Conservation (phyloP, 768 basidiomycete species). For the Boletus huronensis region DNA sequence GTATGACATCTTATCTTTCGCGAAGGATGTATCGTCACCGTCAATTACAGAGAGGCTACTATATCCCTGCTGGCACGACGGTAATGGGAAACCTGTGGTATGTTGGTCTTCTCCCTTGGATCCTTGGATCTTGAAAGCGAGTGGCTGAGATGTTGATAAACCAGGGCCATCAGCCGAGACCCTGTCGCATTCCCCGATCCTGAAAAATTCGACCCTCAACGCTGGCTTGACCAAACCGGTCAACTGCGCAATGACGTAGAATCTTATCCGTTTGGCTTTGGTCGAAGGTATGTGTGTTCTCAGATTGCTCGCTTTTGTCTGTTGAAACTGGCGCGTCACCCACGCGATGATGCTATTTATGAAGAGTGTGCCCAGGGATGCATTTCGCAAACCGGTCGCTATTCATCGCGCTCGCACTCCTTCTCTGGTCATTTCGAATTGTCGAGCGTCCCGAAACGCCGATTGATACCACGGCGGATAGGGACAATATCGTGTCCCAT, state of each 20-base stretch:
- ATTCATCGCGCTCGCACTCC: slow-evolving; percentile 55
- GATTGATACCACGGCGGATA: slow-evolving; percentile 52
- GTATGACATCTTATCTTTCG: slow-evolving; percentile 24
- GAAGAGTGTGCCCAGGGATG: slow-evolving; percentile 60
- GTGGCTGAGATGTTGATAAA: background rate
- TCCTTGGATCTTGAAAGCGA: background rate
- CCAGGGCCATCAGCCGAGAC: slow-evolving; percentile 52
- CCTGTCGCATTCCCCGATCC: slow-evolving; percentile 54
- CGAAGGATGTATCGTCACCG: slow-evolving; percentile 15
- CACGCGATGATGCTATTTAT: no score
- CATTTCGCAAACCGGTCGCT: slow-evolving; percentile 51
- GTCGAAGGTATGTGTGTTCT: slow-evolving; percentile 31
- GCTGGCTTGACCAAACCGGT: slow-evolving; percentile 48
- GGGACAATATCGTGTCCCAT: slow-evolving; percentile 54
- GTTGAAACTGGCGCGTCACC: no score
- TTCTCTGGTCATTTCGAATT: slow-evolving; percentile 62
- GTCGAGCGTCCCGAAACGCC: slow-evolving; percentile 42
- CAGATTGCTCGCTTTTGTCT: background rate
- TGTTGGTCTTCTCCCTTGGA: background rate
- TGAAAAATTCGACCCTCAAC: slow-evolving; percentile 52
- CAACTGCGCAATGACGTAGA: slow-evolving; percentile 45
- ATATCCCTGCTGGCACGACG: slow-evolving; percentile 24
- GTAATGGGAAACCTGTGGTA: slow-evolving; percentile 24
- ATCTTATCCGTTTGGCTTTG: slow-evolving; percentile 53
- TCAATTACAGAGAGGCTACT: slow-evolving; percentile 13